Percentiles rank a stretch among this genome's conserved stretches.
phyloP scores from a whole-genome alignment of 768 basidiomycete genomes.

The Phlebiopsis gigantea region DNA sequence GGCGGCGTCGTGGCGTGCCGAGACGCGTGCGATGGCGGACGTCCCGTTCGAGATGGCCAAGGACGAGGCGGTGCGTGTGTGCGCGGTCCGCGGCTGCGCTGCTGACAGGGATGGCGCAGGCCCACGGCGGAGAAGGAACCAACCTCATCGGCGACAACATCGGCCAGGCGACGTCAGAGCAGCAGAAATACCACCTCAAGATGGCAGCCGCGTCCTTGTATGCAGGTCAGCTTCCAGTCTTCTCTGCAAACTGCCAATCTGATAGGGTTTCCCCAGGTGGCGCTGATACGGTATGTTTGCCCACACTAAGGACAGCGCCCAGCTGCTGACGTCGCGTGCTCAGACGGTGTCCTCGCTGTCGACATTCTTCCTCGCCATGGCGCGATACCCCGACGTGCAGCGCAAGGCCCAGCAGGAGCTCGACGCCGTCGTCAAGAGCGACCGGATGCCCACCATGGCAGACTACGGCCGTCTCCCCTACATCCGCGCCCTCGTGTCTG shows the following conservation, averaged over 20 bases:
- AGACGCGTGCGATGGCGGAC: constrained; percentile 22
- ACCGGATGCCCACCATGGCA: constrained; percentile 11
- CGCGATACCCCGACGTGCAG: constrained; percentile 17
- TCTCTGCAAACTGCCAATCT: background rate
- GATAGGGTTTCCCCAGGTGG: constrained; percentile 19
- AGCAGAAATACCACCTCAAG: constrained; percentile 60
- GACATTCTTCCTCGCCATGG: constrained; percentile 14
- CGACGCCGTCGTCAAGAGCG: constrained; percentile 14
- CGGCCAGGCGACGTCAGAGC: constrained; percentile 31
- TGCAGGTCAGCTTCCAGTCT: constrained; percentile 4
- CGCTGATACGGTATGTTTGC: constrained; percentile 33
- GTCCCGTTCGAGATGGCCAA: constrained; percentile 48
- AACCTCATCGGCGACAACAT: constrained; percentile 51
- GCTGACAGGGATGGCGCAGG: constrained; percentile 36
- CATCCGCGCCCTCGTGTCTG: constrained; percentile 18
- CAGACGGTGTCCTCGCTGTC: constrained; percentile 12
- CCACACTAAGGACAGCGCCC: background rate
- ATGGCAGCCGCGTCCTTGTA: constrained; percentile 42
- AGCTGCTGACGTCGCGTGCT: background rate
- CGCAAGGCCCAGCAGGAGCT: constrained; percentile 16
- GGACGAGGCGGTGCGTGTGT: constrained; percentile 36
- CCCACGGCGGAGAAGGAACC: constrained; percentile 39
- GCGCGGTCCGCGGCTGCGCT: no score
- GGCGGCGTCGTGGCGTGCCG: constrained; percentile 16
- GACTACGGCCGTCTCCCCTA: constrained; percentile 12